Base-by-base conservation (phyloP, 2,329 filamentous ascomycete genomes). In the Rutstroemia sp. region DNA sequence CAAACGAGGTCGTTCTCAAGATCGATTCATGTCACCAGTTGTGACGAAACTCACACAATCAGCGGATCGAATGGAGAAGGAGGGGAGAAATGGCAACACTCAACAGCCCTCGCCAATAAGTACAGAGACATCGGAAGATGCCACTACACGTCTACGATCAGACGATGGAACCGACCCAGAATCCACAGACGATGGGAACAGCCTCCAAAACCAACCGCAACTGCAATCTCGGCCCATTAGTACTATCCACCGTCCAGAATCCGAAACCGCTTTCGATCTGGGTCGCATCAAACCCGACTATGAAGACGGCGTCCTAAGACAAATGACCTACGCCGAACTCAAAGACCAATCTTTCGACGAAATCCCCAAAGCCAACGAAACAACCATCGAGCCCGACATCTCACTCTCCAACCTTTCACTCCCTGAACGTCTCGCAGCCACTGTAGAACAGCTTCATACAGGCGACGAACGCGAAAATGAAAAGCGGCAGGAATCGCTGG, bases 291-390 rank as follows among this genome's bases (percentile, higher is more conserved):
- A 21, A 19, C 44, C 52, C 19, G 55, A 57, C 25, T 54, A 57
- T 21, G 37, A 53, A 27, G 50, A 53, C 47, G 34, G n/a, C 4
- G n/a, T 21, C 23, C 23, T 57, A 16, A 54, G 12, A 54, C 37
- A 30, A 2, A 57, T 57, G 55, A 16, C 21, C 10, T 57, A 54
- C 25, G 19, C 21, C 9, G 37, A 49, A 10, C 55, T 57, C 5
- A 48, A 14, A 48, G 44, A 54, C 8, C 42, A 57, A 44, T 48
- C 50, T n/a, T 57, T 57, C 52, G 55, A 57, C 48, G 46, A n/a
- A 2, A 5, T 37, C 10, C 30, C 55, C 10, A 23, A 17, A n/a
- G 41, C 17, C 39, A 25, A 9, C 16, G 34, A 52, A 25, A 39
- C 30, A 8, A n/a, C 27, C 25, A 51, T 21, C 16, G 53, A 55